A percentile compares a stretch with the other conserved stretches of the same genome.
These are phyloP conservation scores for Macrolepiota albuminosa DNA, from an alignment of 768 basidiomycete genomes.

Conservation along the genomic window DNA sequence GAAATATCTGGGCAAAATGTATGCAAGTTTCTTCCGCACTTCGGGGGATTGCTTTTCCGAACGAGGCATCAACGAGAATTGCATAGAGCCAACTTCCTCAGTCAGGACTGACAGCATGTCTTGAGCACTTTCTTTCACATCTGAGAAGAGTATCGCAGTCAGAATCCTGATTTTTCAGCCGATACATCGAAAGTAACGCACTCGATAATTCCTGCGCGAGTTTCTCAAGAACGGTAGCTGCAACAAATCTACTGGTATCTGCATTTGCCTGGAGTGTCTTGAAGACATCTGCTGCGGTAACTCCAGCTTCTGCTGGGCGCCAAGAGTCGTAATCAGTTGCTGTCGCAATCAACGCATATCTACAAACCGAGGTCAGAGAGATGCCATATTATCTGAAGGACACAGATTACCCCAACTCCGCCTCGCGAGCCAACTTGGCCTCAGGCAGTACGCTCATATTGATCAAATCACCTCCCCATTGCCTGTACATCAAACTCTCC, in stretches of 20 bases:
- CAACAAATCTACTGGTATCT: slow-evolving; percentile 75
- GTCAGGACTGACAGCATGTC: slow-evolving; percentile 36
- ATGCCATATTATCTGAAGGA: neutral
- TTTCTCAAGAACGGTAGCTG: slow-evolving; percentile 63
- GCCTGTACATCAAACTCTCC: slow-evolving; percentile 90
- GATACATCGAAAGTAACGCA: neutral
- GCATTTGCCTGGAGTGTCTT: slow-evolving; percentile 86
- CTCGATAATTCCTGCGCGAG: slow-evolving; percentile 24
- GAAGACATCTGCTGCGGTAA: slow-evolving; percentile 89
- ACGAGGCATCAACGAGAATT: slow-evolving; percentile 77
- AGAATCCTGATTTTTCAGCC: neutral
- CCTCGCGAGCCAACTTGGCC: slow-evolving; percentile 94
- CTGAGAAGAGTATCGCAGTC: neutral
- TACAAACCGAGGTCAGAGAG: slow-evolving; percentile 23
- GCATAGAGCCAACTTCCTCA: slow-evolving; percentile 83
- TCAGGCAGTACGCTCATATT: slow-evolving; percentile 98
- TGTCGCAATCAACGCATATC: slow-evolving; percentile 89
- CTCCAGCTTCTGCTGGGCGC: slow-evolving; percentile 73
- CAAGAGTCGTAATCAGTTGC: slow-evolving; percentile 96
- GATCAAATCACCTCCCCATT: slow-evolving; percentile 90
- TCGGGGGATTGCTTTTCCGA: slow-evolving; percentile 48
- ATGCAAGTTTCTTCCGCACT: slow-evolving; percentile 58
- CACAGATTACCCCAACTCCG: slow-evolving; percentile 73
- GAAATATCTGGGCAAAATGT: slow-evolving; percentile 9
- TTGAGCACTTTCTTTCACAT: slow-evolving; percentile 17